A percentile compares a stretch with the other conserved stretches of the same genome.
Conservation (phyloP, 2,329 filamentous ascomycete genomes). For the Colletotrichum tabaci region DNA sequence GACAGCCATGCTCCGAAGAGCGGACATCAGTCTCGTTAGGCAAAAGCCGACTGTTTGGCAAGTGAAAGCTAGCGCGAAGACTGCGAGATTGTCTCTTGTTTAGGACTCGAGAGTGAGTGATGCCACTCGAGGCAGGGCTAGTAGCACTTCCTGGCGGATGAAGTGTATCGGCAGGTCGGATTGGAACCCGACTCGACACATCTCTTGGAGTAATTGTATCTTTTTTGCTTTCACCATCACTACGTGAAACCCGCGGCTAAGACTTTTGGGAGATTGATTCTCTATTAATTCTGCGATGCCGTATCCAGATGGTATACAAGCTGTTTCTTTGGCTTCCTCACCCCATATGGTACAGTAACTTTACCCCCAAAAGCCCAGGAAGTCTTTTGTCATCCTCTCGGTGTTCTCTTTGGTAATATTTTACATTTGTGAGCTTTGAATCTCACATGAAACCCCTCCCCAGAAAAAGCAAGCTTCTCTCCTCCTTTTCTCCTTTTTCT, state of each 20-base stretch:
- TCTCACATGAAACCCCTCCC: neutral
- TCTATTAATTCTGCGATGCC: constrained; percentile 24
- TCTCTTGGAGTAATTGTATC: no score
- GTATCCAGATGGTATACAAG: constrained; percentile 16
- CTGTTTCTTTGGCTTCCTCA: constrained; percentile 2
- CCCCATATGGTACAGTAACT: constrained; percentile 35
- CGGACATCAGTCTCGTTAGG: no score
- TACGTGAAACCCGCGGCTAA: no score
- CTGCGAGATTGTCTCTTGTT: no score
- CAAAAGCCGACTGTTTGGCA: no score
- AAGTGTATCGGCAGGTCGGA: no score
- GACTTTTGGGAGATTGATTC: neutral
- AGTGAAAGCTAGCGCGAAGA: no score
- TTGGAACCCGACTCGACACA: no score
- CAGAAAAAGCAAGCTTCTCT: constrained; percentile 39
- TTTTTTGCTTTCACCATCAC: neutral
- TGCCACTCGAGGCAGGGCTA: no score
- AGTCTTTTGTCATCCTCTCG: neutral
- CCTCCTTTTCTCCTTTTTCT: constrained; percentile 48
- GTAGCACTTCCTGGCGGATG: no score
- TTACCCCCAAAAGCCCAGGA: neutral
- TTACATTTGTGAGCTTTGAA: constrained; percentile 1
- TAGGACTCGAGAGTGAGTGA: no score
- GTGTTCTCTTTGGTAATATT: neutral
- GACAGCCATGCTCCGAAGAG: no score